These are phyloP conservation scores for Anacardium occidentale DNA, from an alignment of 345 rosid species.

Conservation along the genomic window DNA sequence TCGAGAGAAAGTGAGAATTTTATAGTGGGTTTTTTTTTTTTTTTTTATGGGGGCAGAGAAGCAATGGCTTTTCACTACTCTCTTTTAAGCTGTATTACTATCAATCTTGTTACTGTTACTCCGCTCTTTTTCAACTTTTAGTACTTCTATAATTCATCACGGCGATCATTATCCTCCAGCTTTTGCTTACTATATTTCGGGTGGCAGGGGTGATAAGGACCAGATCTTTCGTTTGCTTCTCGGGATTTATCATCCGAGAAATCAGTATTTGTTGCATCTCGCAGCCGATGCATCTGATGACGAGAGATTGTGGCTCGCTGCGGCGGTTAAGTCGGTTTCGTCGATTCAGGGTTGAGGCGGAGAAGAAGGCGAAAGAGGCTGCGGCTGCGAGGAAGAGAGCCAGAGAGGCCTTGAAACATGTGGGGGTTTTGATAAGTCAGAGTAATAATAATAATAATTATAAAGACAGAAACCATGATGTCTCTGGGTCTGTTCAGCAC, in stretches of 20 bases:
- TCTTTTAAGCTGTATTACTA: constrained; percentile 71
- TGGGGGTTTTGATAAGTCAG: constrained; percentile 24
- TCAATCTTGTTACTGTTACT: constrained; percentile 67
- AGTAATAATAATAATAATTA: constrained; percentile 11
- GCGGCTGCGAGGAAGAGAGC: constrained; percentile 65
- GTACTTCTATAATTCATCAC: constrained; percentile 61
- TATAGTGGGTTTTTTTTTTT: constrained; percentile 9
- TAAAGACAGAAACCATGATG: background rate
- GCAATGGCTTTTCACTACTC: constrained; percentile 86
- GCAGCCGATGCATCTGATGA: constrained; percentile 72
- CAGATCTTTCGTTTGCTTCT: constrained; percentile 78
- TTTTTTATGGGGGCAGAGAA: constrained; percentile 93
- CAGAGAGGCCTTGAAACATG: constrained; percentile 60
- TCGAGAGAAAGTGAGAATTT: constrained; percentile 19
- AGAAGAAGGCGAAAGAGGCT: constrained; percentile 55
- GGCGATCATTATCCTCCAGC: constrained; percentile 87
- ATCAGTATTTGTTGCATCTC: constrained; percentile 83
- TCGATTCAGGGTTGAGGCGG: constrained; percentile 61
- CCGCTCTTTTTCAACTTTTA: constrained; percentile 76
- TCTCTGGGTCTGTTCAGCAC: constrained; percentile 2
- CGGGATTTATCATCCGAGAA: constrained; percentile 93
- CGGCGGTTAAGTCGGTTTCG: constrained; percentile 65
- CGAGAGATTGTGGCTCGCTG: constrained; percentile 58
- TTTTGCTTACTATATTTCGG: constrained; percentile 84
- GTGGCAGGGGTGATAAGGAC: constrained; percentile 70